Base-by-base conservation (phyloP, 768 basidiomycete species). In the Termitomyces sp. region DNA sequence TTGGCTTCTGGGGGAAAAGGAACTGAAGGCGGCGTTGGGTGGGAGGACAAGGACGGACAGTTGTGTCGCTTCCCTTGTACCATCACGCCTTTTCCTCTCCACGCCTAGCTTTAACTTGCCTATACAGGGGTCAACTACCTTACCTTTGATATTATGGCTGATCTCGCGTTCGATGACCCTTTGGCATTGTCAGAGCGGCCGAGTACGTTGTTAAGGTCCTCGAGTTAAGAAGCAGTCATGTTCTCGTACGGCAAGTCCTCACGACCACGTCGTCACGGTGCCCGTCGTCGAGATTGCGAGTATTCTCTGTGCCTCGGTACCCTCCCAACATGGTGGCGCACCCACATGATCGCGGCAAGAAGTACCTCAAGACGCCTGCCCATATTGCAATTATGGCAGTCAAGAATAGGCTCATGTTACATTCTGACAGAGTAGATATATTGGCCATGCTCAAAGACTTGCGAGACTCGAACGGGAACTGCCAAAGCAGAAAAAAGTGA, bases 81-180 rank as follows among this genome's bases (percentile, higher is more conserved):
- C 59, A 84, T 19, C 6, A 3, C 10, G 0, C 48, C 10, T 10
- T 32, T 32, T 32, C 30, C 8, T 32, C 30, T 32, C 30, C 3
- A 40, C 47, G 30, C 45, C 12, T n/a, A 21, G 2, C 2, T 9
- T n/a, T 24, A 14, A 4, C 22, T 48, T 17, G 30, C 57, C 26
- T 11, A 51, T 40, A 22, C 8, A 80, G 79, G 80, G 79, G 70
- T 68, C 22, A 80, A 81, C 60, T 82, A 80, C 60, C 75, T 82
- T 15, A 76, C 77, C 4, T 82, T 82, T 59, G 80, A 81, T 67
- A 90, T 93, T 62, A 88, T 93, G 42, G 90, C 88, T 68, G 90
- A 93, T 66, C 78, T 93, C 15, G 88, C 90, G 0, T 94, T 94
- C 62, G 93, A 93, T 1, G 81, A 2, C 88, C 93, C 0, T 96